Conservation (phyloP, 257 asterid species). For the Henckelia pumila region DNA sequence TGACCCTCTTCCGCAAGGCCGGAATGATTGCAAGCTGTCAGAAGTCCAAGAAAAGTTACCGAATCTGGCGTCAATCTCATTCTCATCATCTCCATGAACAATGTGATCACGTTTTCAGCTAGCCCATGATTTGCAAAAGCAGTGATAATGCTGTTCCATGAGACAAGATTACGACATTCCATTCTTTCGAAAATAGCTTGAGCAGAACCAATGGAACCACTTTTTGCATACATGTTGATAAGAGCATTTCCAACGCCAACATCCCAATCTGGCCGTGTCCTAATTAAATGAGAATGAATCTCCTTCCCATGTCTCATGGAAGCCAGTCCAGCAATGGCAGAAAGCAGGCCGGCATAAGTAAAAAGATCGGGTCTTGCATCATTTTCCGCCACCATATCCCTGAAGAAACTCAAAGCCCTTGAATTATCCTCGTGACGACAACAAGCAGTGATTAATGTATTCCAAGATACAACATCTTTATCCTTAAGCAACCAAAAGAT, state of each 20-base stretch:
- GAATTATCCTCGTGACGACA: conserved; percentile 48
- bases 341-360: conserved; percentile 56
- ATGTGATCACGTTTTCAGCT: conserved; percentile 37
- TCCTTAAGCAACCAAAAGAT: conserved; percentile 45
- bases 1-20: conserved; percentile 63
- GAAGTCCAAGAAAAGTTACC: conserved; percentile 56
- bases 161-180: conserved; percentile 48
- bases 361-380: conserved; percentile 45
- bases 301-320: conserved; percentile 54
- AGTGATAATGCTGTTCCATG: conserved; percentile 69
- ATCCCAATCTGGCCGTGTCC: conserved; percentile 44
- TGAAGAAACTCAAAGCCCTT: conserved; percentile 46
- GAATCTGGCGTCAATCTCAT: conserved; percentile 58
- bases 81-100: conserved; percentile 46
- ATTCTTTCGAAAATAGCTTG: conserved; percentile 41
- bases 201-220: conserved; percentile 44
- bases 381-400: conserved; percentile 45
- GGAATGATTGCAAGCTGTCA: conserved; percentile 69
- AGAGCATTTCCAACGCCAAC: conserved; percentile 59
- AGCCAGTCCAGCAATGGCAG: conserved; percentile 59
- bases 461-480: conserved; percentile 70
- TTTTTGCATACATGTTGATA: conserved; percentile 76
- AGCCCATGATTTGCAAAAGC: conserved; percentile 72
- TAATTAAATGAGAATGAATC: conserved; percentile 53
- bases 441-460: conserved; percentile 51